A percentile compares a stretch with the other conserved stretches of the same genome.
Evolutionary conservation across 2,329 filamentous ascomycete species (phyloP).

Genomic region (Colletotrichum tamarilloi): DNA sequence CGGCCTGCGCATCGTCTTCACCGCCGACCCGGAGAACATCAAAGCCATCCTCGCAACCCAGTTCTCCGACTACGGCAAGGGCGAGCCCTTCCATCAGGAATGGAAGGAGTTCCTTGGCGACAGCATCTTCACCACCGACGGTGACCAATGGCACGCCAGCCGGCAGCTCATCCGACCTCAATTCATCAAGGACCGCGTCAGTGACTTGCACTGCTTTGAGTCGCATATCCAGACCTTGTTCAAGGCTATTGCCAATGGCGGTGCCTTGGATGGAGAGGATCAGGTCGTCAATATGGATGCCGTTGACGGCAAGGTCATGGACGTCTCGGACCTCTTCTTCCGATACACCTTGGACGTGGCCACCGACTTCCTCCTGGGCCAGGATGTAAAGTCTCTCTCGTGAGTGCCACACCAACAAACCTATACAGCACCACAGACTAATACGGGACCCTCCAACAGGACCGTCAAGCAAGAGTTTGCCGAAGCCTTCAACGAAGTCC

Average conservation of each 20-base stretch:
- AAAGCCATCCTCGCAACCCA: constrained; percentile 91
- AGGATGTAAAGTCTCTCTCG: constrained; percentile 74
- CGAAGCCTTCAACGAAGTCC: constrained; percentile 83
- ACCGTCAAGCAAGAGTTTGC: constrained; percentile 76
- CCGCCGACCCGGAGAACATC: constrained; percentile 88
- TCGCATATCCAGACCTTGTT: constrained; percentile 81
- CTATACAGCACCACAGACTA: neutral
- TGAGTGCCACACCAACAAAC: constrained; percentile 42
- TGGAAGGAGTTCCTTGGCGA: constrained; percentile 83
- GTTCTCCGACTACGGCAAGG: constrained; percentile 87
- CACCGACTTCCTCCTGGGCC: constrained; percentile 87
- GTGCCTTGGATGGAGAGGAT: constrained; percentile 66
- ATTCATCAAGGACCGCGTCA: constrained; percentile 86
- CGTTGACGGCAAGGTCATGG: constrained; percentile 72
- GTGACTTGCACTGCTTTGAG: constrained; percentile 85
- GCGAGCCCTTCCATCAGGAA: constrained; percentile 76
- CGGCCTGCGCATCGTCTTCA: constrained; percentile 75
- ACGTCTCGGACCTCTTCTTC: constrained; percentile 84
- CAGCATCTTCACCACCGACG: constrained; percentile 85
- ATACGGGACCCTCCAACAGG: constrained; percentile 42
- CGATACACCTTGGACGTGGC: constrained; percentile 86
- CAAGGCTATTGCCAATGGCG: constrained; percentile 70
- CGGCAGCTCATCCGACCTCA: constrained; percentile 87
- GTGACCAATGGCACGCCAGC: constrained; percentile 80
- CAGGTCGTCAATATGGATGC: constrained; percentile 72